A percentile compares a stretch with the other conserved stretches of the same genome.
Evolutionary conservation across 2,329 filamentous ascomycete genomes (phyloP).

Genomic region (Amauroascus verrucosus): DNA sequence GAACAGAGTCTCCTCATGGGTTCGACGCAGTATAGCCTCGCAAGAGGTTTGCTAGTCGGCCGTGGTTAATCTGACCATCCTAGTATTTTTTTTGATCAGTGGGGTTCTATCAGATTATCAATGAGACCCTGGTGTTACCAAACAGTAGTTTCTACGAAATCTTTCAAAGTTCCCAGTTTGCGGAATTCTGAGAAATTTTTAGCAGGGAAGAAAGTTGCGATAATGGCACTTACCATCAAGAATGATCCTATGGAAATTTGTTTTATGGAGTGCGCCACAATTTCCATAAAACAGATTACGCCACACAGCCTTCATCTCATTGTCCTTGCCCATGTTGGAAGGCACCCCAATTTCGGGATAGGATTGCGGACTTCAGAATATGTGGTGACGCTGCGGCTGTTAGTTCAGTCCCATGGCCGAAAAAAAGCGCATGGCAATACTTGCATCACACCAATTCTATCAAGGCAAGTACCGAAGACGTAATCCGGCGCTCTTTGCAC

Average conservation of each 20-base stretch:
- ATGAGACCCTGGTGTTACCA: conserved; percentile 1
- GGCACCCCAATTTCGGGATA: conserved; percentile 24
- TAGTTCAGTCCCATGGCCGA: neutral
- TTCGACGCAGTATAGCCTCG: conserved; percentile 43
- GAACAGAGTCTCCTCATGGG: conserved; percentile 46
- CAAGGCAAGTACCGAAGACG: conserved; percentile 18
- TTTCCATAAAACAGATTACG: conserved; percentile 19
- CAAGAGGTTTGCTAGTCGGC: conserved; percentile 24
- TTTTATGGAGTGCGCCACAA: conserved; percentile 27
- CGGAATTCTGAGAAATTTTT: conserved; percentile 30
- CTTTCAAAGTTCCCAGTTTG: conserved; percentile 19
- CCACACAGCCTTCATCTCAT: conserved; percentile 22
- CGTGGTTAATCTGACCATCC: conserved; percentile 14
- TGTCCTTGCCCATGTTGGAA: conserved; percentile 13
- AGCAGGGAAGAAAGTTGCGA: conserved; percentile 34
- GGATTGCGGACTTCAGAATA: conserved; percentile 30
- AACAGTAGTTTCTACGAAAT: conserved; percentile 11
- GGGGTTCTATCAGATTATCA: no score
- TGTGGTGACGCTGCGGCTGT: conserved; percentile 27
- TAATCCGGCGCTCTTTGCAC: conserved; percentile 16
- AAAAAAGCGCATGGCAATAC: neutral
- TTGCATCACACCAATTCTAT: conserved; percentile 21
- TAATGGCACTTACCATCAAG: conserved; percentile 34
- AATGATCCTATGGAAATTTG: conserved; percentile 33
- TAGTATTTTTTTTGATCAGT: conserved; percentile 2